phyloP scores from a whole-genome alignment of 2,329 filamentous ascomycete species.

The Aaosphaeria arxii region DNA sequence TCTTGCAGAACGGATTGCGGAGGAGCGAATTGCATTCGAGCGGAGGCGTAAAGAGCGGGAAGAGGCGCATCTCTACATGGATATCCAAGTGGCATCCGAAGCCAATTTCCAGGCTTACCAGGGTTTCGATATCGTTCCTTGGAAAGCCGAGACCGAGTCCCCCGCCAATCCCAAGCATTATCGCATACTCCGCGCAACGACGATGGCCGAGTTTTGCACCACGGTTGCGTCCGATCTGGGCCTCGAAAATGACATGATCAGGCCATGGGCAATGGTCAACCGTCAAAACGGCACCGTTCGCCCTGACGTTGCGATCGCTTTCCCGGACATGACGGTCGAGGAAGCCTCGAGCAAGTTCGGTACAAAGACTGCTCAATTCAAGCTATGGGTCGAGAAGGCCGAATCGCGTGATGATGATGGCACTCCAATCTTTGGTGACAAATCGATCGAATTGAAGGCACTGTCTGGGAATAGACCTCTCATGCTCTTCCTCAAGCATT shows the following conservation, averaged over 20 bases:
- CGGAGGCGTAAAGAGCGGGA: conserved; percentile 82
- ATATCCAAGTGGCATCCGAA: conserved; percentile 76
- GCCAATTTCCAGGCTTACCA: conserved; percentile 77
- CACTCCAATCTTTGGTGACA: conserved; percentile 68
- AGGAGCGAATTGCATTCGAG: conserved; percentile 75
- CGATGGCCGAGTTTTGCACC: conserved; percentile 70
- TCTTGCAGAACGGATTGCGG: conserved; percentile 73
- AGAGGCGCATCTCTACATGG: conserved; percentile 90
- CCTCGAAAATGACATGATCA: conserved; percentile 66
- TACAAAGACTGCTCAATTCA: conserved; percentile 66
- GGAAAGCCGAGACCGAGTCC: conserved; percentile 54
- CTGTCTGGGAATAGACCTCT: conserved; percentile 58
- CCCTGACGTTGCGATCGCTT: conserved; percentile 82
- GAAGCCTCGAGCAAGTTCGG: conserved; percentile 68
- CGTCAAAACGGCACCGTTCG: conserved; percentile 95
- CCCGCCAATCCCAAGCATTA: conserved; percentile 69
- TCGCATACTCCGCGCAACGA: conserved; percentile 71
- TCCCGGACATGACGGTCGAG: conserved; percentile 63
- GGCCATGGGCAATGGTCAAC: conserved; percentile 97
- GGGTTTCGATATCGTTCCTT: conserved; percentile 72
- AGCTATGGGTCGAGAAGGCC: conserved; percentile 78
- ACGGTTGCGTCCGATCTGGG: conserved; percentile 69
- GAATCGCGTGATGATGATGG: conserved; percentile 69
- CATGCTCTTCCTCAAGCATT: conserved; percentile 89
- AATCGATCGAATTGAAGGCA: conserved; percentile 54